Conservation (phyloP, 208 protist genomes). For the Herpetomonas muscarum region DNA sequence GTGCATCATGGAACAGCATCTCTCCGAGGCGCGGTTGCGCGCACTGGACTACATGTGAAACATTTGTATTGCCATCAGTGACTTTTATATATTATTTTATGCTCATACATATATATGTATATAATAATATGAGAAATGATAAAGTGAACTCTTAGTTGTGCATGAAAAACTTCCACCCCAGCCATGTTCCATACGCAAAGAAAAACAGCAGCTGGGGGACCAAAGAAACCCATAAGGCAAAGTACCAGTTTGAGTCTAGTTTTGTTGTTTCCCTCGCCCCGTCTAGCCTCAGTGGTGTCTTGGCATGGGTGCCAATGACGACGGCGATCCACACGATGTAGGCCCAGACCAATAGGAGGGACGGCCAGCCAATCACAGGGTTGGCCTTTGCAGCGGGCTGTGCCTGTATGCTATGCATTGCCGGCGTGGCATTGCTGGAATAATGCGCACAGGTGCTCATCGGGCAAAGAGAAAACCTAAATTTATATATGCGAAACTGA, state of each 20-base stretch:
- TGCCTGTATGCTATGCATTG: too few species aligned
- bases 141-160: too few species aligned
- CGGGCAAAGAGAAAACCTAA: constrained; percentile 1
- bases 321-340: constrained; percentile 31
- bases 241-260: constrained; percentile 6
- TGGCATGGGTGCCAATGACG: not conserved
- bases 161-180: constrained; percentile 43
- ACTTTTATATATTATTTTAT: too few species aligned
- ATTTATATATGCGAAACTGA: not conserved
- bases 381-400: not conserved
- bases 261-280: not conserved
- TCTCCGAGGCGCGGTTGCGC: too few species aligned
- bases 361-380: constrained; percentile 32
- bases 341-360: constrained; percentile 26
- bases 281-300: not conserved
- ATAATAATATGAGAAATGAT: constrained; percentile 17
- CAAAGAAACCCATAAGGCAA: constrained; percentile 2
- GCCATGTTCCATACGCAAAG: constrained; percentile 9
- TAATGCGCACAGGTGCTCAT: not conserved
- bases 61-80: too few species aligned
- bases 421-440: too few species aligned
- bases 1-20: too few species aligned
- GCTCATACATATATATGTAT: too few species aligned
- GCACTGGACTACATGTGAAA: too few species aligned
- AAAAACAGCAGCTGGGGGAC: constrained; percentile 10